Evolutionary conservation across 2,329 filamentous ascomycete genomes (phyloP).

Genomic region (Claviceps humidiphila): DNA sequence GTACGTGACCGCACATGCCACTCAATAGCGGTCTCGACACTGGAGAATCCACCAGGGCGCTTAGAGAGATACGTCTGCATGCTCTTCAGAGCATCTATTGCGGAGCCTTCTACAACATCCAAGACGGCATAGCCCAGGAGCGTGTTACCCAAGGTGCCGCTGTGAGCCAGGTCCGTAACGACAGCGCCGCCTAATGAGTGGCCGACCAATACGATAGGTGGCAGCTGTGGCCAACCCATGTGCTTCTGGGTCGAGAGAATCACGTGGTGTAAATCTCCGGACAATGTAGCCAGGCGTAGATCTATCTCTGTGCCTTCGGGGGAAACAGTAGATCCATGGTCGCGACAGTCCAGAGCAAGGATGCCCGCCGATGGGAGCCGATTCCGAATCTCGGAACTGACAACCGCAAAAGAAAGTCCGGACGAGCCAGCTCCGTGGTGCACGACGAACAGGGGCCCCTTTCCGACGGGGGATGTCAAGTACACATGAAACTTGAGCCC

Average conservation of each 20-base stretch:
- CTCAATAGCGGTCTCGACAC: conserved; percentile 66
- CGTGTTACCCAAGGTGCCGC: conserved; percentile 48
- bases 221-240: conserved; percentile 62
- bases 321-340: conserved; percentile 63
- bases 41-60: conserved; percentile 66
- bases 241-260: conserved; percentile 51
- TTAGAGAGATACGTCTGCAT: conserved; percentile 88
- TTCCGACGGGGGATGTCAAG: conserved; percentile 63
- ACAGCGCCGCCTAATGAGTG: conserved; percentile 90
- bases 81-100: conserved; percentile 84
- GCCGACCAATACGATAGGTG: conserved; percentile 72
- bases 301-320: conserved; percentile 34
- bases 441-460: conserved; percentile 75
- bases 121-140: conserved; percentile 80
- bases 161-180: conserved; percentile 69
- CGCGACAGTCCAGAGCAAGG: conserved; percentile 72
- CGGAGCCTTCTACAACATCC: conserved; percentile 91
- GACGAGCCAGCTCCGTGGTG: conserved; percentile 94
- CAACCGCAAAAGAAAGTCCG: conserved; percentile 77
- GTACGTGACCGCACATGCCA: conserved; percentile 90
- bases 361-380: conserved; percentile 69
- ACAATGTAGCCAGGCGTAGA: conserved; percentile 59
- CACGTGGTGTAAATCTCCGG: conserved; percentile 57
- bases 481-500: conserved; percentile 69
- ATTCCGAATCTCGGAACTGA: conserved; percentile 65